phyloP scores from a whole-genome alignment of 257 asterid genomes.

The Handroanthus guayacan region DNA sequence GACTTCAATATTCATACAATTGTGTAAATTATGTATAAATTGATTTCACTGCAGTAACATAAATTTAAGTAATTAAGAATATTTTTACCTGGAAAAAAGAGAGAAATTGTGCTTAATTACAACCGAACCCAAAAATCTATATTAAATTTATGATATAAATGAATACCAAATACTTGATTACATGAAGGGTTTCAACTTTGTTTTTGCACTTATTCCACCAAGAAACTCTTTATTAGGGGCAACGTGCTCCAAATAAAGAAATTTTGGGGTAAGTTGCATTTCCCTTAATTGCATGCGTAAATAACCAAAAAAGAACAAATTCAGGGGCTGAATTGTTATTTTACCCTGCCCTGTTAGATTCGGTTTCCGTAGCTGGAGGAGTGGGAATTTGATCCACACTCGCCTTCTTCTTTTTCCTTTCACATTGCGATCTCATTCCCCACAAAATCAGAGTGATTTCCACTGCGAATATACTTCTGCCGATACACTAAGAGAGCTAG shows the following conservation, averaged over 20 bases:
- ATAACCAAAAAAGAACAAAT: background rate
- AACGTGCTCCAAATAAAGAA: background rate
- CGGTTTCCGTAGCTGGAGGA: slow-evolving; percentile 11
- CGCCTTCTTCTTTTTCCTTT: slow-evolving; percentile 20
- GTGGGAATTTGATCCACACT: slow-evolving; percentile 23
- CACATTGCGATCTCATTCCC: slow-evolving; percentile 39
- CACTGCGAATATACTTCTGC: slow-evolving; percentile 22
- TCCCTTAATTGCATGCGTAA: background rate
- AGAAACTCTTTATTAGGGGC: background rate
- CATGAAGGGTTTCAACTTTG: no score
- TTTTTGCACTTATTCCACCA: no score
- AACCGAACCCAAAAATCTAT: no score
- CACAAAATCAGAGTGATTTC: slow-evolving; percentile 18
- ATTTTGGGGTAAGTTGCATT: background rate
- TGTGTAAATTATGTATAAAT: no score
- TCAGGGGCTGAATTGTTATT: slow-evolving; percentile 31
- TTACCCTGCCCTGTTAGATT: slow-evolving; percentile 27
- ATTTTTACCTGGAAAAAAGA: no score
- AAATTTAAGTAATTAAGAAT: no score
- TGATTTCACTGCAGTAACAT: no score
- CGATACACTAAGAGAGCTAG: slow-evolving; percentile 17
- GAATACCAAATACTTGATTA: no score
- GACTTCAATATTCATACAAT: no score
- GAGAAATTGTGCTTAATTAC: no score
- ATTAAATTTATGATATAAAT: no score